Base-by-base conservation (phyloP, 169 alveolate genomes). In the Blepharisma undulans region DNA sequence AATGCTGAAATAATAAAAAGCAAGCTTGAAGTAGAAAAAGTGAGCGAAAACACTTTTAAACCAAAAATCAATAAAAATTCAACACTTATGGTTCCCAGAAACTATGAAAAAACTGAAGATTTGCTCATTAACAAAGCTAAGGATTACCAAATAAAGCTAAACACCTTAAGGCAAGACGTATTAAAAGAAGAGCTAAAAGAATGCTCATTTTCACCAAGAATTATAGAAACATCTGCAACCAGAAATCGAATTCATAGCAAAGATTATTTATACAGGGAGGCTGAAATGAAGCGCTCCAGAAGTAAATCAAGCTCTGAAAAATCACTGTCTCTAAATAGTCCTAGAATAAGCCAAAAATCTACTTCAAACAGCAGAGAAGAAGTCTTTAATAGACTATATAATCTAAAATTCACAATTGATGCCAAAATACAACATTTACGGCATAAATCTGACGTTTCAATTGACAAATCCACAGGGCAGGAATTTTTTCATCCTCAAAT, bases 101-200 rank as follows among this genome's bases (percentile, higher is more conserved):
- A 79, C 71, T 79, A 27, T 33, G 61, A 79, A 79, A 79, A 79
- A 33, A 32, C 89, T 84, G 87, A 79, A 33, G 36, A 79, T 33
- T 29, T 33, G 29, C 36, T 30, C 29, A 25, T 79, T 79, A 30
- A 34, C 8, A 79, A 79, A 79, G 87, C 87, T 1, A 34, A 79
- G 27, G 29, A 29, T 3, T 29, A 22, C 27, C 34, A 30, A 34
- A 25, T 29, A 34, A 79, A 79, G 34, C 29, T 79, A 25, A 32
- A 79, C 8, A n/a, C 87, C 12, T 10, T 33, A 4, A 84, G 77
- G n/a, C 34, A 84, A 48, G 27, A 84, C 8, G 27, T 21, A 1
- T 22, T 36, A n/a, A 76, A 84, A 32, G 78, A 84, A 25, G 78
- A 84, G 18, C 30, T 84, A 0, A 84, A 84, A 84, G 89, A 84